phyloP scores from a whole-genome alignment of 108 stramenopile genomes.

The Nannochloropsis salina region DNA sequence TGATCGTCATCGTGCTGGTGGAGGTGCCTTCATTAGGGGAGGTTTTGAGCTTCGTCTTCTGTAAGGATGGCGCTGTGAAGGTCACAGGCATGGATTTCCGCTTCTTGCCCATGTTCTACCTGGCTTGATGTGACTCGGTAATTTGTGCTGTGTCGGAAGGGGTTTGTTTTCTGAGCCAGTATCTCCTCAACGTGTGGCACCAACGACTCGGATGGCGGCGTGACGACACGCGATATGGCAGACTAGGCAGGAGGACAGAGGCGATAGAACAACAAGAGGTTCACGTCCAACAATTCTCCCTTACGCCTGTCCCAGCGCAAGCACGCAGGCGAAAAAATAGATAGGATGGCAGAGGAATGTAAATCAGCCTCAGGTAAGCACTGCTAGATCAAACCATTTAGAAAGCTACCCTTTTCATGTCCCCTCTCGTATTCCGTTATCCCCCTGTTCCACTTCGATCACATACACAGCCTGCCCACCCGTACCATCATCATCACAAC shows the following conservation, averaged over 20 bases:
- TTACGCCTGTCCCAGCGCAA: too few relatives aligned
- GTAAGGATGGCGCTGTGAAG: background rate
- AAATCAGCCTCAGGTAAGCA: background rate
- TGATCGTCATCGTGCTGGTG: background rate
- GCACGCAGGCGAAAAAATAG: too few relatives aligned
- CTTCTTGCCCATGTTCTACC: background rate
- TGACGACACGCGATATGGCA: too few relatives aligned
- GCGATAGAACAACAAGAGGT: too few relatives aligned
- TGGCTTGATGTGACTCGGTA: too few relatives aligned
- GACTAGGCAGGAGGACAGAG: too few relatives aligned
- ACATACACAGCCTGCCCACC: background rate
- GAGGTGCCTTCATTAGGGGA: background rate
- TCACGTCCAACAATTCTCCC: too few relatives aligned
- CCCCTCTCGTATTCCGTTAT: background rate
- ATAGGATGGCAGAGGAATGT: background rate
- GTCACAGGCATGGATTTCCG: conserved; percentile 7
- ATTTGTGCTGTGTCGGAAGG: too few relatives aligned
- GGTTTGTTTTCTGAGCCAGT: too few relatives aligned
- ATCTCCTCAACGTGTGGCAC: too few relatives aligned
- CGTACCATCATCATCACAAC: background rate
- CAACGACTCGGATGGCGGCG: too few relatives aligned
- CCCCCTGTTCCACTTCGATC: background rate
- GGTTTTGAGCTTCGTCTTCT: background rate
- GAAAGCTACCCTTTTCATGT: background rate
- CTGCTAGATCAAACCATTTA: background rate